Percentiles rank a stretch among this genome's conserved stretches.
These are phyloP conservation scores for Verticillium isaacii DNA, from an alignment of 2,329 filamentous ascomycete species.

Conservation along the genomic window DNA sequence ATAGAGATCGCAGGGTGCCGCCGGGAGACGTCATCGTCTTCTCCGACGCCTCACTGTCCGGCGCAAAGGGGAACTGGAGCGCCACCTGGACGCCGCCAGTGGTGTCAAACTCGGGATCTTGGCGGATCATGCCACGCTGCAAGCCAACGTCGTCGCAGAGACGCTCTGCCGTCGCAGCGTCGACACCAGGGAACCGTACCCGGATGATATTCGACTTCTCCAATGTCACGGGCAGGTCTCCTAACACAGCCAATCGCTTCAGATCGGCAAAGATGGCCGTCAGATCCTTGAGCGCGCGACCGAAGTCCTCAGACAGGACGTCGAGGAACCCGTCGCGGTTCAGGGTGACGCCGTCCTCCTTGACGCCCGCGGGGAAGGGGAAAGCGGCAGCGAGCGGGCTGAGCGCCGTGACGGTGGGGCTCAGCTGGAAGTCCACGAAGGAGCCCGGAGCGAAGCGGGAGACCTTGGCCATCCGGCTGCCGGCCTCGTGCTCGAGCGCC, in stretches of 20 bases:
- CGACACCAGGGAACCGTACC: slow-evolving; percentile 87
- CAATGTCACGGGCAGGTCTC: slow-evolving; percentile 77
- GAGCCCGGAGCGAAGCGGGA: slow-evolving; percentile 62
- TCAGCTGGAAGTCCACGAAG: slow-evolving; percentile 82
- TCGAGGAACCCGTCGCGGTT: slow-evolving; percentile 82
- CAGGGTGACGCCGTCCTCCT: slow-evolving; percentile 42
- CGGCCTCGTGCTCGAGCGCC: slow-evolving; percentile 66
- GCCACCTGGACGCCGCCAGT: slow-evolving; percentile 67
- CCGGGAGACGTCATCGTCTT: slow-evolving; percentile 39
- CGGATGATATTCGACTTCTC: slow-evolving; percentile 64
- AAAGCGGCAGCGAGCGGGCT: slow-evolving; percentile 60
- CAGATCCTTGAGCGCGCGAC: slow-evolving; percentile 78
- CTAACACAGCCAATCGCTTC: slow-evolving; percentile 68
- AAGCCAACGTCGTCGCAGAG: slow-evolving; percentile 87
- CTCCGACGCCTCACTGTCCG: slow-evolving; percentile 31
- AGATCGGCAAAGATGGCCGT: slow-evolving; percentile 76
- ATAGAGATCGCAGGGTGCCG: slow-evolving; percentile 41
- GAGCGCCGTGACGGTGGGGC: slow-evolving; percentile 85
- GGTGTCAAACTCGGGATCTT: slow-evolving; percentile 70
- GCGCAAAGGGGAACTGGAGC: slow-evolving; percentile 81
- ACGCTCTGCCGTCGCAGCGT: slow-evolving; percentile 72
- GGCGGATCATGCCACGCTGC: slow-evolving; percentile 68
- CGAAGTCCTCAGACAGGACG: slow-evolving; percentile 81
- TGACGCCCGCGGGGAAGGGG: slow-evolving; percentile 40
- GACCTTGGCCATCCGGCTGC: slow-evolving; percentile 59